These are phyloP conservation scores for Platanus orientalis DNA, from an alignment of 164 flowering plant genomes.

Conservation along the genomic window DNA sequence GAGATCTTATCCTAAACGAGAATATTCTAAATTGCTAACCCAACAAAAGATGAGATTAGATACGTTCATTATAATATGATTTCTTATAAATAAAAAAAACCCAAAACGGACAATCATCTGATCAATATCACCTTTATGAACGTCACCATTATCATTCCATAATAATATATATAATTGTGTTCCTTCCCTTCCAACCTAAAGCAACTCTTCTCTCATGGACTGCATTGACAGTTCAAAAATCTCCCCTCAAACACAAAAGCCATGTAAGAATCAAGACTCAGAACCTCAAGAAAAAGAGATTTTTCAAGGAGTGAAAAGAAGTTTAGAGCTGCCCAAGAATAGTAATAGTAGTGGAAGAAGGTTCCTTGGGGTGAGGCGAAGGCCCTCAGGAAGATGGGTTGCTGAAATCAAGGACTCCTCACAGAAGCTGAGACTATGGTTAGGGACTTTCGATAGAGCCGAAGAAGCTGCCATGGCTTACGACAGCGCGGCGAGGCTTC, in stretches of 20 bases:
- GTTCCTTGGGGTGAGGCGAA: conserved; percentile 57
- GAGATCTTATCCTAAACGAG: not conserved
- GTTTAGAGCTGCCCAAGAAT: conserved; percentile 3
- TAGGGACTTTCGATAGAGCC: conserved; percentile 52
- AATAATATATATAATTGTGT: not conserved
- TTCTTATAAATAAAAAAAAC: not conserved
- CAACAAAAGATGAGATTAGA: not conserved
- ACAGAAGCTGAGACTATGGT: conserved; percentile 54
- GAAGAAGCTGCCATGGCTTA: conserved; percentile 63
- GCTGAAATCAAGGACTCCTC: too few relatives aligned
- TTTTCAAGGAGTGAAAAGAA: conserved; percentile 2
- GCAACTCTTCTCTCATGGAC: conserved; percentile 17
- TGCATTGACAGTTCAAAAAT: conserved; percentile 12
- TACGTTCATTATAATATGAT: too few relatives aligned
- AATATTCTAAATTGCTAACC: not conserved
- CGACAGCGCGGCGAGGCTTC: conserved; percentile 47
- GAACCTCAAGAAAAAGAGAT: not conserved
- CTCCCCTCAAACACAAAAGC: conserved; percentile 6
- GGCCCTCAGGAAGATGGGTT: too few relatives aligned
- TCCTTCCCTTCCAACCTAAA: conserved; percentile 2
- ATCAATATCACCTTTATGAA: not conserved
- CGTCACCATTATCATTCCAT: not conserved
- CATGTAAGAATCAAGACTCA: not conserved
- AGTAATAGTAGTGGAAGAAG: conserved; percentile 9
- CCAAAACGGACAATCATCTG: conserved; percentile 21